Evolutionary conservation across 2,329 filamentous ascomycete genomes (phyloP), one percentile per base, ranked within the genome.

Genomic region (Phaeophleospora eucalypticola): DNA sequence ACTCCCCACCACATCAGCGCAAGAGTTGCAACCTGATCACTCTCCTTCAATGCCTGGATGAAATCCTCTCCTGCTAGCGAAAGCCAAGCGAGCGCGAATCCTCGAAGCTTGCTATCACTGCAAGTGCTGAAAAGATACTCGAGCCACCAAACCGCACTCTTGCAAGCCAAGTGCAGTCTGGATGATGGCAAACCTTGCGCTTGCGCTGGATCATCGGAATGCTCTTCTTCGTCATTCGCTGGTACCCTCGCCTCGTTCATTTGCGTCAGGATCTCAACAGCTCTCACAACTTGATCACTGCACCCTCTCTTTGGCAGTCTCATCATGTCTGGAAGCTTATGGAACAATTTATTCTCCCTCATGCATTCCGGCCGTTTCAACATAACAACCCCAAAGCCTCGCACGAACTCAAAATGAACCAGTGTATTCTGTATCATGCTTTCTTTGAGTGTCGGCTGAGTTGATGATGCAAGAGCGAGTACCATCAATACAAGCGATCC

Each of bases 1-100:
- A 53, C 50, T 4, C 46, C 50, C 50, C 50, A 53, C 32, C 41
- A 49, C 43, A 53, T 47, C 2, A 53, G 24, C 3, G 35, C 34
- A 17, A 53, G 44, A 41, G 49, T 34, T 21, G 46, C 36, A 4
- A 53, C 35, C 2, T 41, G 41, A 19, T 53, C 50, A 14, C 44
- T 29, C 17, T 46, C 40, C 41, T 49, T 48, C 19, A 53, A 18
- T 4, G 47, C 41, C 34, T 45, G 34, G 4, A 47, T 41, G 18
- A 41, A 53, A 4, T 53, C 50, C 12, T 45, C 41, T 6, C 50
- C 50, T 8, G 46, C 43, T 15, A 46, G 35, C 1, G 43, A 37
- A 16, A 49, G 24, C 50, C 50, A 53, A 3, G 43, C 41, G 14
- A 53, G 46, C 2, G 34, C 20, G 19, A 43, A 53, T 4, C 21